Conservation (phyloP, 768 basidiomycete genomes). For the Calocybe gangraenosa region DNA sequence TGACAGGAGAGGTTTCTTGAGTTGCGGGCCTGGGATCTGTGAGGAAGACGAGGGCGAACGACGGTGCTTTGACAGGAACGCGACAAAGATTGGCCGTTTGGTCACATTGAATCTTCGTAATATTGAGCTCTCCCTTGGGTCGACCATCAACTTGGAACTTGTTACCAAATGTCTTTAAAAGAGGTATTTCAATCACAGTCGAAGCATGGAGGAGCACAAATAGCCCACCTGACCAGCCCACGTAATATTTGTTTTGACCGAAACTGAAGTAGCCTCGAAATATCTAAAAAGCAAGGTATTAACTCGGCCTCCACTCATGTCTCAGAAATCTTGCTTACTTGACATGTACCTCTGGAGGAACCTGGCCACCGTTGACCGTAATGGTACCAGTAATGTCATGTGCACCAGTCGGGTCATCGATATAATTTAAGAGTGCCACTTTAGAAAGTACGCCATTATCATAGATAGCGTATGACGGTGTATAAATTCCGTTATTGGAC, state of each 20-base stretch:
- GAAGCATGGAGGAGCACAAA: conserved; percentile 20
- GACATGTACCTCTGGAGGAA: conserved; percentile 49
- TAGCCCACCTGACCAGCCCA: conserved; percentile 65
- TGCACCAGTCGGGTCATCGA: conserved; percentile 55
- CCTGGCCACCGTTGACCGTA: conserved; percentile 38
- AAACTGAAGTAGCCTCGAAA: conserved; percentile 49
- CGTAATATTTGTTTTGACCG: conserved; percentile 61
- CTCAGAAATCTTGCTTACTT: conserved; percentile 35
- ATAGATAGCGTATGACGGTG: conserved; percentile 72
- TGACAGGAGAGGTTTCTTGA: conserved; percentile 28
- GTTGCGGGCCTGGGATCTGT: conserved; percentile 10
- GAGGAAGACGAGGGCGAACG: conserved; percentile 74
- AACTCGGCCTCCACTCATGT: neutral
- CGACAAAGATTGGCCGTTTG: conserved; percentile 35
- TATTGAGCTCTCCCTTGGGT: conserved; percentile 43
- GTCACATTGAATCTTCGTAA: conserved; percentile 1
- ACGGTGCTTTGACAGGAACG: conserved; percentile 66
- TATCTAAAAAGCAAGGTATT: conserved; percentile 37
- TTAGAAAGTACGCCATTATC: conserved; percentile 60
- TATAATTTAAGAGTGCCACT: conserved; percentile 70
- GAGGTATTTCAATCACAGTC: neutral
- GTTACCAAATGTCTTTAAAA: conserved; percentile 53
- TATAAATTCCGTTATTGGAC: conserved; percentile 43
- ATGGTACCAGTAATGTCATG: conserved; percentile 52
- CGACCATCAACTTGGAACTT: conserved; percentile 66